Conservation (phyloP, 2,329 filamentous ascomycete genomes). For the Aspergillus piperis region DNA sequence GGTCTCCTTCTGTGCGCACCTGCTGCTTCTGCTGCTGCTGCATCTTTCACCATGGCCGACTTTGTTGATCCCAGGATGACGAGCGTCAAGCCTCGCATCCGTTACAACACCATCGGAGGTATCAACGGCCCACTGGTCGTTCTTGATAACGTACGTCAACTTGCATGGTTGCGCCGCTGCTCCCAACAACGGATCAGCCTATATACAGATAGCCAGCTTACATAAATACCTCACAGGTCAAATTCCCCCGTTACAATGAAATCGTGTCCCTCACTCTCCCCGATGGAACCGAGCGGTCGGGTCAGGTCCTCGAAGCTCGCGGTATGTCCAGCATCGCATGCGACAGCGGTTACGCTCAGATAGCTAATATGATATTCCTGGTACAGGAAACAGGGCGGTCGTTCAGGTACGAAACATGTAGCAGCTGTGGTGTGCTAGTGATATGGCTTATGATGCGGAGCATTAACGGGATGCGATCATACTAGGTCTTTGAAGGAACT, state of each 20-base stretch:
- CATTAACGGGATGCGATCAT: slow-evolving; percentile 29
- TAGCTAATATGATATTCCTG: slow-evolving; percentile 20
- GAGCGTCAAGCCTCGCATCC: slow-evolving; percentile 69
- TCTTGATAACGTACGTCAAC: slow-evolving; percentile 80
- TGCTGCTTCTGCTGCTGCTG: slow-evolving; percentile 12
- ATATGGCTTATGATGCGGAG: slow-evolving; percentile 10
- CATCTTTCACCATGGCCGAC: slow-evolving; percentile 39
- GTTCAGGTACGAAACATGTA: slow-evolving; percentile 70
- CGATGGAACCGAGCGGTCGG: slow-evolving; percentile 89
- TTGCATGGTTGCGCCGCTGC: neutral
- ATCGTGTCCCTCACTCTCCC: slow-evolving; percentile 95
- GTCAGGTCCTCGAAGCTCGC: slow-evolving; percentile 96
- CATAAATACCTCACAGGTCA: slow-evolving; percentile 64
- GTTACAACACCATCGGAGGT: slow-evolving; percentile 98
- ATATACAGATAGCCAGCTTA: slow-evolving; percentile 18
- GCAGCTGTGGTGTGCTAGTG: slow-evolving; percentile 11
- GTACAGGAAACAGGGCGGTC: slow-evolving; percentile 81
- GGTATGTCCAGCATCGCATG: slow-evolving; percentile 55
- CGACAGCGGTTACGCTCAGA: neutral
- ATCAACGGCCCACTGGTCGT: slow-evolving; percentile 98
- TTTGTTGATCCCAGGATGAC: slow-evolving; percentile 50
- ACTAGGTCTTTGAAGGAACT: slow-evolving; percentile 93
- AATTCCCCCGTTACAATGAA: slow-evolving; percentile 96
- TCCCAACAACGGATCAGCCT: neutral
- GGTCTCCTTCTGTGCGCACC: neutral